phyloP scores from a whole-genome alignment of 257 asterid species.

The Paraleonurus japonicus region DNA sequence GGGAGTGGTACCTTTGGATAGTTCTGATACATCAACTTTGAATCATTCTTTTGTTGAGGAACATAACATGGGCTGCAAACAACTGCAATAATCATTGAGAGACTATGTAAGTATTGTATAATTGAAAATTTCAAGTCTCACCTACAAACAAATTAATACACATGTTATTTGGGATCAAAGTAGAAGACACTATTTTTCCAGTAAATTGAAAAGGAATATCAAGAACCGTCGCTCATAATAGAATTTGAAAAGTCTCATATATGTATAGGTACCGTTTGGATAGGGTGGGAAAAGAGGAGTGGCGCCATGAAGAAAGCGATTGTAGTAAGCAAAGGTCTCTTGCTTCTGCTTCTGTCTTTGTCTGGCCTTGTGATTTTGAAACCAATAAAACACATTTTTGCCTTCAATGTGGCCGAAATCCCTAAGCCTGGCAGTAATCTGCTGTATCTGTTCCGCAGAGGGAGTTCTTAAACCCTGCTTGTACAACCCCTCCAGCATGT shows the following conservation, averaged over 20 bases:
- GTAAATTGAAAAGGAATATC: too few species aligned
- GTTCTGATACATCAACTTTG: slow-evolving; percentile 29
- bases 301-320: slow-evolving; percentile 40
- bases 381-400: slow-evolving; percentile 90
- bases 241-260: not conserved
- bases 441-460: slow-evolving; percentile 76
- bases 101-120: too few species aligned
- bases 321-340: slow-evolving; percentile 42
- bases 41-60: slow-evolving; percentile 36
- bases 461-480: slow-evolving; percentile 81
- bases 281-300: slow-evolving; percentile 34
- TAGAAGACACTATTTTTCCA: not conserved
- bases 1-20: slow-evolving; percentile 46
- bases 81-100: too few species aligned
- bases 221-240: not conserved
- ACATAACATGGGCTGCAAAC: slow-evolving; percentile 58
- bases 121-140: not conserved
- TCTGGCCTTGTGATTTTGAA: slow-evolving; percentile 88
- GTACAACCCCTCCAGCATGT: slow-evolving; percentile 67
- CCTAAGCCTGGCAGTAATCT: slow-evolving; percentile 53
- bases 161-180: not conserved
- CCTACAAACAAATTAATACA: not conserved
- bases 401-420: slow-evolving; percentile 83
- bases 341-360: slow-evolving; percentile 91
- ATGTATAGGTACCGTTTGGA: slow-evolving; percentile 40